Evolutionary conservation across 2,329 filamentous ascomycete genomes (phyloP).

Genomic region (Bipolaris zeicola): DNA sequence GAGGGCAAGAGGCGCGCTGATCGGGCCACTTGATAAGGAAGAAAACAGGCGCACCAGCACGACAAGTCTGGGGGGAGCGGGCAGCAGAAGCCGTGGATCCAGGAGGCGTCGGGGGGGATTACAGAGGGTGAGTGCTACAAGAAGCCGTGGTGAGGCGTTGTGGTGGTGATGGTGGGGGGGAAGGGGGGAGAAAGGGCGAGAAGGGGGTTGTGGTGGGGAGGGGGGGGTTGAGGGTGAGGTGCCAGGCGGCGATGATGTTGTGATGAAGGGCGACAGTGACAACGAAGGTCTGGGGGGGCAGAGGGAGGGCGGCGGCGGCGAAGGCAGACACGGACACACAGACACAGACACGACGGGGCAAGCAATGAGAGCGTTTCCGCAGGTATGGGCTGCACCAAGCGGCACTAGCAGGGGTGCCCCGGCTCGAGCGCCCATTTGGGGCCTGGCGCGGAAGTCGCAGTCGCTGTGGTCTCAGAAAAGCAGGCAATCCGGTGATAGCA

Average conservation of each 20-base stretch:
- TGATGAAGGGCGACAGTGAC: conserved; percentile 25
- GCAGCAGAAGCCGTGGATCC: conserved; percentile 30
- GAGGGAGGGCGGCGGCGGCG: conserved; percentile 6
- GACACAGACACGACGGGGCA: background rate
- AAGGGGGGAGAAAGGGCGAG: conserved; percentile 19
- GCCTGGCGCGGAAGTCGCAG: conserved; percentile 4
- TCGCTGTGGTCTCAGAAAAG: conserved; percentile 20
- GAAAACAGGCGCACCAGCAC: conserved; percentile 25
- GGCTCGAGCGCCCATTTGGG: background rate
- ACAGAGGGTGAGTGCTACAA: conserved; percentile 34
- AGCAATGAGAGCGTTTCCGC: conserved; percentile 15
- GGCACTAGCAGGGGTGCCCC: conserved; percentile 9
- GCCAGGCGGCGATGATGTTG: conserved; percentile 24
- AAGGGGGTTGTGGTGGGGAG: conserved; percentile 4
- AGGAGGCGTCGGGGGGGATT: conserved; percentile 25
- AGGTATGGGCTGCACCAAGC: conserved; percentile 12
- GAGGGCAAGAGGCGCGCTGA: conserved; percentile 39
- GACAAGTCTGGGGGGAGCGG: conserved; percentile 20
- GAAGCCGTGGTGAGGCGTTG: conserved; percentile 25
- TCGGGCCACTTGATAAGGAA: conserved; percentile 33
- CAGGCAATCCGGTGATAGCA: conserved; percentile 24
- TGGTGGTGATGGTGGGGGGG: conserved; percentile 11
- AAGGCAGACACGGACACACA: background rate
- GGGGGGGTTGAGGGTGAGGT: background rate
- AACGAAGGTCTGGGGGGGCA: conserved; percentile 16